Evolutionary conservation across 2,329 filamentous ascomycete species (phyloP).

Genomic region (Botrytis deweyae): DNA sequence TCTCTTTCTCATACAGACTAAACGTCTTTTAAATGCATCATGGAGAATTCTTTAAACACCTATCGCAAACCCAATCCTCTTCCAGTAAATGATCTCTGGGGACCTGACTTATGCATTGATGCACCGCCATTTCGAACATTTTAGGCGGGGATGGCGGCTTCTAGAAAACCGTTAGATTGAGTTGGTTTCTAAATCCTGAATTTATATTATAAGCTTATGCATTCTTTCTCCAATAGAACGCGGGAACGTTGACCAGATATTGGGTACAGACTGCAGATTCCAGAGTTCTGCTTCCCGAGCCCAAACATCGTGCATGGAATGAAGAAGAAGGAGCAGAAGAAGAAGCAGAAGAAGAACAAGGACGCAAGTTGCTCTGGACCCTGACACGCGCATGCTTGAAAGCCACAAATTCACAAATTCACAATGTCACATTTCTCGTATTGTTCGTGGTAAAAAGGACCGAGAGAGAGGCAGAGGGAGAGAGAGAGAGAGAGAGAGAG

Average conservation of each 20-base stretch:
- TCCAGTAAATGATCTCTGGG: conserved; percentile 5
- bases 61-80: neutral
- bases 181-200: neutral
- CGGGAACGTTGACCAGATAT: neutral
- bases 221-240: neutral
- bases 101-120: conserved; percentile 14
- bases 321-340: neutral
- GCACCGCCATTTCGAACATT: conserved; percentile 15
- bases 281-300: neutral
- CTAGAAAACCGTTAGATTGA: conserved; percentile 14
- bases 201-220: neutral
- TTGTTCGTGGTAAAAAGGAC: neutral
- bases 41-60: neutral
- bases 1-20: neutral
- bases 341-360: neutral
- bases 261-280: neutral
- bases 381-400: neutral
- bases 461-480: neutral
- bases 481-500: neutral
- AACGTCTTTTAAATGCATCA: neutral
- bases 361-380: neutral
- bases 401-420: neutral
- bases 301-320: neutral
- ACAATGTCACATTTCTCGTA: neutral
- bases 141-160: conserved; percentile 15